Evolutionary conservation across 495 filamentous ascomycete species (phyloP), one percentile per base, ranked within the genome.

Genomic region (Daldinia loculata): DNA sequence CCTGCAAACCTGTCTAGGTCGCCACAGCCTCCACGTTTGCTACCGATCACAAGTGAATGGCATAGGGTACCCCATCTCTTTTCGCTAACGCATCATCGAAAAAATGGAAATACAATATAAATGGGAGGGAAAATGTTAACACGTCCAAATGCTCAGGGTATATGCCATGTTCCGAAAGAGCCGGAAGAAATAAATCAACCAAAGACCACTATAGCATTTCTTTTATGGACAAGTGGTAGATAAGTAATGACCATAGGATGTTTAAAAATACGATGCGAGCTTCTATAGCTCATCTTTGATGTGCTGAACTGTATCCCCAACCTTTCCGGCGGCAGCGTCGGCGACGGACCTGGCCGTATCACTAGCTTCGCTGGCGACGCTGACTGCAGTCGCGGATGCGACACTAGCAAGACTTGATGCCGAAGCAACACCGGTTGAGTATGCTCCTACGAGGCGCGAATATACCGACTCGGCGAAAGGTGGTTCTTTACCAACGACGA

Each of bases 391-490:
- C n/a, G 70, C 78, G n/a, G 77, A 75, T 0, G 80, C 80, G 15
- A 60, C 81, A 34, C 75, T 80, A 11, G 76, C 79, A 8, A 80
- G 38, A 58, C 78, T 81, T 14, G 77, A 77, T 1, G 72, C 78
- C 0, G 79, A 79, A 0, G 77, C 63, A 14, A 71, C 19, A 2
- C 76, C 77, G 0, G 77, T 79, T 0, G 76, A 75, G 51, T 89
- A 88, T 0, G 89, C 92, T 2, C 86, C 87, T 34, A 84, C 85
- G 6, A 97, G 84, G 22, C 90, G 86, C 61, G 82, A 88, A 81
- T 93, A 86, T 0, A 94, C 90, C 63, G 90, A 92, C 69, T 97
- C 92, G 0, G 91, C 93, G 72, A 92, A 97, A 14, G 89, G 86
- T 5, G 92, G 91, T 76, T 97, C 92, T 78, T 89, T 91, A 26